A percentile compares a stretch with the other conserved stretches of the same genome.
These are phyloP conservation scores for Pseudoturritis turrita DNA, from an alignment of 345 rosid genomes.

Conservation along the genomic window DNA sequence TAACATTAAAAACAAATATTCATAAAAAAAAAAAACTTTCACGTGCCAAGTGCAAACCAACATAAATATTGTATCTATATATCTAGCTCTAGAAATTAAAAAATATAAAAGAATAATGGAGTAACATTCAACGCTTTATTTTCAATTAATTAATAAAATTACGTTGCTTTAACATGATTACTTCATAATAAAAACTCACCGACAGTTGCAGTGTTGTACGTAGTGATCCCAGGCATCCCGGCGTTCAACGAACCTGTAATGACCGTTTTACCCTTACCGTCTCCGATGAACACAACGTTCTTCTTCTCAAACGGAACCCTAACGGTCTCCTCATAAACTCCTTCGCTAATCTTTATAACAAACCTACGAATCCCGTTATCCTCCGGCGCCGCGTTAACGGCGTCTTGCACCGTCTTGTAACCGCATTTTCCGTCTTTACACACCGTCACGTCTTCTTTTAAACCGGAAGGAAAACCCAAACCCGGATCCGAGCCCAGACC, in stretches of 20 bases:
- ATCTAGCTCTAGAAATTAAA: too few relatives aligned
- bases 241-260: constrained; percentile 58
- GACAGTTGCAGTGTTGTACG: constrained; percentile 75
- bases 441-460: constrained; percentile 60
- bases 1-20: too few relatives aligned
- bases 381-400: constrained; percentile 75
- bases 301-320: constrained; percentile 73
- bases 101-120: background rate
- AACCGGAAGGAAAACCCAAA: constrained; percentile 43
- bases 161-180: background rate
- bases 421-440: constrained; percentile 45
- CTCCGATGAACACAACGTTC: constrained; percentile 77
- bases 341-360: constrained; percentile 59
- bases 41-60: constrained; percentile 1
- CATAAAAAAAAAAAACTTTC: background rate
- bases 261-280: constrained; percentile 85
- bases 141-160: background rate
- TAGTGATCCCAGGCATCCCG: constrained; percentile 59
- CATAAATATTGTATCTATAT: too few relatives aligned
- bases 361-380: constrained; percentile 34
- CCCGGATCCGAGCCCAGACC: constrained; percentile 17
- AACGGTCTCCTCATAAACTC: constrained; percentile 71
- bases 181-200: constrained; percentile 37
- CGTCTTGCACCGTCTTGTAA: constrained; percentile 69
- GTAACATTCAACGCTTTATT: background rate